phyloP scores from a whole-genome alignment of 2,329 filamentous ascomycete genomes.

The Hymenoscyphus albidus region DNA sequence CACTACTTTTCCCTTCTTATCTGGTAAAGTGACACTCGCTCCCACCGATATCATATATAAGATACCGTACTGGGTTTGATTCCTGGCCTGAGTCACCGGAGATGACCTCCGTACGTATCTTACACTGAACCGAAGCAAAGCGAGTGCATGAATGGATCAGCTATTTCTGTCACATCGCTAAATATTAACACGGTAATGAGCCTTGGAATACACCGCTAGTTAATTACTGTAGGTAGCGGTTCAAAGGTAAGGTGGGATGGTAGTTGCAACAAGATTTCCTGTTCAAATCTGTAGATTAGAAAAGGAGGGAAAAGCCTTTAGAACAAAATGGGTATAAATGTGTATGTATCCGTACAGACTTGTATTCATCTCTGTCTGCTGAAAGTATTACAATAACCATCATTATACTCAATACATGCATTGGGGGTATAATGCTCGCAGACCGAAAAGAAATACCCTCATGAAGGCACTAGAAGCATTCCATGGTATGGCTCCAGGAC shows the following conservation, averaged over 20 bases:
- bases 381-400: too few relatives aligned
- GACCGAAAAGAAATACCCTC: too few relatives aligned
- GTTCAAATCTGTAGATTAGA: too few relatives aligned
- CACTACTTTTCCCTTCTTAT: not conserved
- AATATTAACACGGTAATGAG: not conserved
- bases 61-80: not conserved
- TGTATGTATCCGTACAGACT: too few relatives aligned
- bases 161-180: not conserved
- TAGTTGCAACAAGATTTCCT: not conserved
- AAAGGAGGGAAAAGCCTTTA: too few relatives aligned
- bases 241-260: not conserved
- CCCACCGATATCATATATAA: not conserved
- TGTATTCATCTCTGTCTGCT: too few relatives aligned
- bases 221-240: not conserved
- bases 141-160: not conserved
- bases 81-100: not conserved
- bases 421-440: too few relatives aligned
- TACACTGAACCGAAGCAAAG: not conserved
- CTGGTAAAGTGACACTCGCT: not conserved
- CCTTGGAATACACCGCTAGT: not conserved
- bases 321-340: too few relatives aligned
- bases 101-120: too few relatives aligned
- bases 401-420: too few relatives aligned
- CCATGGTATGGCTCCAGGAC: too few relatives aligned
- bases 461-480: too few relatives aligned